Evolutionary conservation across 169 alveolate species (phyloP).

Genomic region (Cryptosporidium tyzzeri): DNA sequence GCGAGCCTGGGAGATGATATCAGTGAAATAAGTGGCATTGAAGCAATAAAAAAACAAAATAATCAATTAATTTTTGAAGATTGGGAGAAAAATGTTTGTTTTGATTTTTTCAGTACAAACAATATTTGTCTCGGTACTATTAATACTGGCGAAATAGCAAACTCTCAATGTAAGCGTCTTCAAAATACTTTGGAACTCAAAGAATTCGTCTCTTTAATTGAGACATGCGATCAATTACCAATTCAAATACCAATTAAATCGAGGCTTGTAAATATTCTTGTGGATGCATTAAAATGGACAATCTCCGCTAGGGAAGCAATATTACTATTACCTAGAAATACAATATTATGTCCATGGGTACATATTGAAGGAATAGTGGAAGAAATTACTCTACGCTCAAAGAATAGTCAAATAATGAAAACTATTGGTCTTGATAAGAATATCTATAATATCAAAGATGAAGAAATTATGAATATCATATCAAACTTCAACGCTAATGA

Average conservation of each 20-base stretch:
- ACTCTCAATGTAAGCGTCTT: not conserved
- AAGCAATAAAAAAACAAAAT: not conserved
- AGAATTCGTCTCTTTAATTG: conserved; percentile 41
- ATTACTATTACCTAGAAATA: conserved; percentile 53
- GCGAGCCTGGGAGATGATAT: not conserved
- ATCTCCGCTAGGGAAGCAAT: conserved; percentile 69
- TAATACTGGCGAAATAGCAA: not conserved
- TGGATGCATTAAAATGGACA: conserved; percentile 36
- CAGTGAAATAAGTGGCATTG: not conserved
- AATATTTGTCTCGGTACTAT: not conserved
- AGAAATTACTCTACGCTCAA: not conserved
- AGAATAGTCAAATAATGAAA: conserved; percentile 16
- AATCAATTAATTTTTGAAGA: not conserved
- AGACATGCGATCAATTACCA: conserved; percentile 62
- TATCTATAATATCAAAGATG: not conserved
- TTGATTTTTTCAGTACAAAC: not conserved
- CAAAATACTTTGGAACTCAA: conserved; percentile 1
- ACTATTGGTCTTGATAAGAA: not conserved
- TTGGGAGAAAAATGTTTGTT: conserved; percentile 24
- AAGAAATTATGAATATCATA: conserved; percentile 5
- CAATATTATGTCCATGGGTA: conserved; percentile 55
- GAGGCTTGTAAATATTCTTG: conserved; percentile 42
- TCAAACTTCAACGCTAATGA: conserved; percentile 9
- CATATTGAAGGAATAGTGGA: conserved; percentile 45
- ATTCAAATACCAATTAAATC: conserved; percentile 59